Evolutionary conservation across 2,329 filamentous ascomycete genomes (phyloP), one percentile per base, ranked within the genome.

Genomic region (Eurotiales sp.): DNA sequence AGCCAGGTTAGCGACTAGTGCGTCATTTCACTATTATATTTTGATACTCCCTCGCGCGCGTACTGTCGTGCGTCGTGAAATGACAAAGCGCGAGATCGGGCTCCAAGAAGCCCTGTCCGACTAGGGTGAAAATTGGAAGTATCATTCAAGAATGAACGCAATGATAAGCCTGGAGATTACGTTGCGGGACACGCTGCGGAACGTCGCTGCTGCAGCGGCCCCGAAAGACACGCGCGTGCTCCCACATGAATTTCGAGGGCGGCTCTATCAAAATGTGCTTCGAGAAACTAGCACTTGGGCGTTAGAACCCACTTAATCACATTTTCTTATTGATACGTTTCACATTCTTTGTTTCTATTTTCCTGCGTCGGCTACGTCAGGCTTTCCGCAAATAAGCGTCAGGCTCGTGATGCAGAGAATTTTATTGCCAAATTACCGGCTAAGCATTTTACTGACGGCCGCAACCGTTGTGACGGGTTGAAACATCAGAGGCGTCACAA

Each of bases 401-500:
- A 14, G 25, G 36, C 36, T 47, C 22, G 27, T 3, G 8, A 12
- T 39, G 14, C 34, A 21, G 22, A 30, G 8, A 27, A 27, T 27
- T 47, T 40, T 36, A 43, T 11, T 47, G 25, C 34, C 40, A n/a
- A n/a, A n/a, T n/a, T n/a, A n/a, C n/a, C n/a, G n/a, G 32, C 36
- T 25, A 34, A 41, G 34, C n/a, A 36, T 17, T 37, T 37, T 8
- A 19, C 34, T 15, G 34, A 19, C 8, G 29, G 17, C 27, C 15
- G 37, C 41, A 37, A 47, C 50, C 50, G 29, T 27, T 29, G 34
- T 39, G 45, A 34, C 39, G 19, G 21, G 29, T n/a, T 29, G 29
- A 46, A 36, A 25, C 37, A 43, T 37, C 32, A 41, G 34, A 53
- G 51, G 40, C 40, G 40, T 49, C 23, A 30, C 39, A 49, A 45